Evolutionary conservation across 2,329 filamentous ascomycete genomes (phyloP).

Genomic region (Colletotrichum melonis): DNA sequence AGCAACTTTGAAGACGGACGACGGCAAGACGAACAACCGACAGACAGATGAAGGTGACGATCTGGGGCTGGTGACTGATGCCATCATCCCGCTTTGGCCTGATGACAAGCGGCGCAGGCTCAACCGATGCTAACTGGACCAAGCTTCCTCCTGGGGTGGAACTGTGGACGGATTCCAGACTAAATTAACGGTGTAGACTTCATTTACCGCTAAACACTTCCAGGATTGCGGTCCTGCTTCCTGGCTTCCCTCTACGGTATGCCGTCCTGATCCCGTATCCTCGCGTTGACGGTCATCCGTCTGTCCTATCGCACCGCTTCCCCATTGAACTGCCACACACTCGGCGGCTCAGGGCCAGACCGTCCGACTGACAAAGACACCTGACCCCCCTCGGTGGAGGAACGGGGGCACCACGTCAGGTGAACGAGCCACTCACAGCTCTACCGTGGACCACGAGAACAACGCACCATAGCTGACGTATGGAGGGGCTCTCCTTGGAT

Average conservation of each 20-base stretch:
- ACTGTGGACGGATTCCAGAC: slow-evolving; percentile 15
- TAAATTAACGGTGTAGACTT: slow-evolving; percentile 23
- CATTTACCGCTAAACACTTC: neutral
- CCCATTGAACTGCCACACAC: slow-evolving; percentile 22
- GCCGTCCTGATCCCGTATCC: slow-evolving; percentile 17
- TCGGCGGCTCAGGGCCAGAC: slow-evolving; percentile 19
- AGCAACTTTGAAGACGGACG: slow-evolving; percentile 10
- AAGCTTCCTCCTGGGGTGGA: slow-evolving; percentile 10
- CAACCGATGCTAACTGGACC: slow-evolving; percentile 16
- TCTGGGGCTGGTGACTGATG: slow-evolving; percentile 29
- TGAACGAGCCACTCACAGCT: slow-evolving; percentile 33
- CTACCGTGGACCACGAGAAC: slow-evolving; percentile 33
- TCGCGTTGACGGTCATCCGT: slow-evolving; percentile 29
- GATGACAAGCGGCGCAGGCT: slow-evolving; percentile 23
- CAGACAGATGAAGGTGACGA: slow-evolving; percentile 9
- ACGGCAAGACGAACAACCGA: slow-evolving; percentile 8
- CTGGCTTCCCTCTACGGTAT: slow-evolving; percentile 11
- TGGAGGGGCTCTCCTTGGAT: slow-evolving; percentile 19
- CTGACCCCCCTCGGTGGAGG: slow-evolving; percentile 34
- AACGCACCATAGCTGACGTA: slow-evolving; percentile 35
- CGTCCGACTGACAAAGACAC: slow-evolving; percentile 33
- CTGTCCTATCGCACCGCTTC: slow-evolving; percentile 21
- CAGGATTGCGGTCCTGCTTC: slow-evolving; percentile 7
- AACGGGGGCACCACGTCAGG: slow-evolving; percentile 29
- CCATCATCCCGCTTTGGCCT: slow-evolving; percentile 34